A percentile compares a stretch with the other conserved stretches of the same genome.
Conservation (phyloP, 2,329 filamentous ascomycete genomes). For the Endocalyx cinctus region DNA sequence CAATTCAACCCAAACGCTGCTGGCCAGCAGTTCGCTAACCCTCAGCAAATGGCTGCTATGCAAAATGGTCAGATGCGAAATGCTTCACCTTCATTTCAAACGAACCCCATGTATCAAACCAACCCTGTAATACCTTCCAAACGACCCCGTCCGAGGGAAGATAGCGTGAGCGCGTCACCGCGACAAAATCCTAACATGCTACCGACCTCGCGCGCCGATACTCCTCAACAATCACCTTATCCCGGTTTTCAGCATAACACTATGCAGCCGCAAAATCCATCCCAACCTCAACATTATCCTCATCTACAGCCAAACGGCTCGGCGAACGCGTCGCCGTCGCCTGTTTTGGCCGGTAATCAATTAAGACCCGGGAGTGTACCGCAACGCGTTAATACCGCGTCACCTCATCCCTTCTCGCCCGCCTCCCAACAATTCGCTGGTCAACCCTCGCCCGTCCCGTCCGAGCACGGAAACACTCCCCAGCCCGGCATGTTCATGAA, state of each 20-base stretch:
- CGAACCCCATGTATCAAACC: slow-evolving; percentile 75
- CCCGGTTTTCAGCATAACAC: slow-evolving; percentile 64
- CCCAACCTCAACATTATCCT: slow-evolving; percentile 67
- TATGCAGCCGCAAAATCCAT: slow-evolving; percentile 57
- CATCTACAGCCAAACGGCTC: slow-evolving; percentile 80
- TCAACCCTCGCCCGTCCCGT: slow-evolving; percentile 71
- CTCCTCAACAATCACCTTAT: slow-evolving; percentile 74
- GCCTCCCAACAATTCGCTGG: slow-evolving; percentile 66
- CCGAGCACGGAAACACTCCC: slow-evolving; percentile 70
- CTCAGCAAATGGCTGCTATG: slow-evolving; percentile 57
- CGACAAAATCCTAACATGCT: slow-evolving; percentile 69
- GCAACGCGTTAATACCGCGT: slow-evolving; percentile 83
- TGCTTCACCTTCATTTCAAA: slow-evolving; percentile 72
- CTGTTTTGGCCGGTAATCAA: slow-evolving; percentile 77
- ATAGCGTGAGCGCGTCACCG: slow-evolving; percentile 79
- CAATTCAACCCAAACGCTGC: slow-evolving; percentile 55
- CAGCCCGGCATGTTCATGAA: slow-evolving; percentile 69
- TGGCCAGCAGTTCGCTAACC: slow-evolving; percentile 49
- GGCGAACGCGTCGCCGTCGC: slow-evolving; percentile 83
- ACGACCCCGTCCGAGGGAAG: slow-evolving; percentile 74
- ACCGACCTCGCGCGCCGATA: slow-evolving; percentile 84
- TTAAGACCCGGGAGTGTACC: slow-evolving; percentile 65
- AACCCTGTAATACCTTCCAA: slow-evolving; percentile 88
- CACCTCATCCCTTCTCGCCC: slow-evolving; percentile 85
- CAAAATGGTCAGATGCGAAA: slow-evolving; percentile 83